These are phyloP conservation scores for Zasmidium citrigriseum DNA, from an alignment of 2,329 filamentous ascomycete species.

Conservation along the genomic window DNA sequence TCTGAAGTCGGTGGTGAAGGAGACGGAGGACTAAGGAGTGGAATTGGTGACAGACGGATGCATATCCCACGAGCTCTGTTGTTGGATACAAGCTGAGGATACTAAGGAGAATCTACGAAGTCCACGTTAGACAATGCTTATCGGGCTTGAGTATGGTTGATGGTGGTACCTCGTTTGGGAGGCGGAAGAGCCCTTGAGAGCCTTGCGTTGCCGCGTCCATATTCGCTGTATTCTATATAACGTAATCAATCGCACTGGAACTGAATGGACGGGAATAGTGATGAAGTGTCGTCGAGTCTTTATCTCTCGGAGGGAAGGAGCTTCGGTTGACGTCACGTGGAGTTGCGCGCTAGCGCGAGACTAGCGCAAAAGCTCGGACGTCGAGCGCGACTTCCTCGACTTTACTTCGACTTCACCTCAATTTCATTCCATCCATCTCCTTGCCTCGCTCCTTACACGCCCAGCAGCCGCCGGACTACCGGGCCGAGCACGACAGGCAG, in stretches of 20 bases:
- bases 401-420: conserved; percentile 1
- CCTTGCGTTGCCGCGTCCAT: conserved; percentile 4
- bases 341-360: neutral
- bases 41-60: conserved; percentile 63
- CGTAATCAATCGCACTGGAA: neutral
- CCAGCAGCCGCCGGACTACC: neutral
- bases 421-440: neutral
- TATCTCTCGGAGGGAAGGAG: conserved; percentile 5
- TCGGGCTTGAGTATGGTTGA: neutral
- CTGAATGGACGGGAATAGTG: neutral
- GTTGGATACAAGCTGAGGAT: conserved; percentile 46
- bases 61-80: conserved; percentile 52
- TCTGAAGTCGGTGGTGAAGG: conserved; percentile 64
- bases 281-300: neutral
- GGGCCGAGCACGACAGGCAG: neutral
- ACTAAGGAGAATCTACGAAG: conserved; percentile 42
- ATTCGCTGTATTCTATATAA: conserved; percentile 7
- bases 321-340: neutral
- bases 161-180: conserved; percentile 35
- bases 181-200: conserved; percentile 26
- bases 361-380: neutral
- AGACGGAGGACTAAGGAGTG: conserved; percentile 64
- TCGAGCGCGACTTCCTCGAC: neutral
- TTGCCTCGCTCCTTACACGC: neutral
- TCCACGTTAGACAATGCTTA: conserved; percentile 16